A percentile compares a stretch with the other conserved stretches of the same genome.
Evolutionary conservation across 352 stramenopile genomes (phyloP).

Genomic region (Peronospora destructor): DNA sequence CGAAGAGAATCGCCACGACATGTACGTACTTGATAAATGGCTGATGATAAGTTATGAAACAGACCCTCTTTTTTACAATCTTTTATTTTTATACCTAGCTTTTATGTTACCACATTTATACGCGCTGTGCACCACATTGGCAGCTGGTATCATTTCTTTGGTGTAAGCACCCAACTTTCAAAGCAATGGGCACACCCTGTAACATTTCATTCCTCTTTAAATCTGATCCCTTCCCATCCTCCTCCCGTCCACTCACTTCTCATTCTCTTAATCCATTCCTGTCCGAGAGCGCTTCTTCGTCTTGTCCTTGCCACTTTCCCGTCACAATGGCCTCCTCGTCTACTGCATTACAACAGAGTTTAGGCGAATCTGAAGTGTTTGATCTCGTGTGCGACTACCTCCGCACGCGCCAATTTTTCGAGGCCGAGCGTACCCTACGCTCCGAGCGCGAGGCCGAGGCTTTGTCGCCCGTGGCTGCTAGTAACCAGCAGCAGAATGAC

Average conservation of each 20-base stretch:
- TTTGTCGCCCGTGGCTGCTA: constrained; percentile 23
- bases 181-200: no score
- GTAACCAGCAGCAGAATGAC: constrained; percentile 33
- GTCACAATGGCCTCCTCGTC: constrained; percentile 46
- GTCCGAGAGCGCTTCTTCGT: background rate
- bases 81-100: no score
- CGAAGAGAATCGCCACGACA: no score
- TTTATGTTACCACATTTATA: no score
- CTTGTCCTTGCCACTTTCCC: background rate
- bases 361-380: constrained; percentile 81
- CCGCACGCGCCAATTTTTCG: constrained; percentile 81
- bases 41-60: no score
- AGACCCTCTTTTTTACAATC: no score
- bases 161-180: no score
- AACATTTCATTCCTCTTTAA: no score
- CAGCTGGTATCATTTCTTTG: no score
- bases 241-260: background rate
- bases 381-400: constrained; percentile 86
- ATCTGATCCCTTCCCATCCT: no score
- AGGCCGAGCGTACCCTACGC: constrained; percentile 67
- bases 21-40: no score
- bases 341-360: constrained; percentile 60
- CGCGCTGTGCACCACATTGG: no score
- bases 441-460: constrained; percentile 42
- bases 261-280: background rate